Evolutionary conservation across 164 flowering plant species (phyloP).

Genomic region (Annona cherimola): DNA sequence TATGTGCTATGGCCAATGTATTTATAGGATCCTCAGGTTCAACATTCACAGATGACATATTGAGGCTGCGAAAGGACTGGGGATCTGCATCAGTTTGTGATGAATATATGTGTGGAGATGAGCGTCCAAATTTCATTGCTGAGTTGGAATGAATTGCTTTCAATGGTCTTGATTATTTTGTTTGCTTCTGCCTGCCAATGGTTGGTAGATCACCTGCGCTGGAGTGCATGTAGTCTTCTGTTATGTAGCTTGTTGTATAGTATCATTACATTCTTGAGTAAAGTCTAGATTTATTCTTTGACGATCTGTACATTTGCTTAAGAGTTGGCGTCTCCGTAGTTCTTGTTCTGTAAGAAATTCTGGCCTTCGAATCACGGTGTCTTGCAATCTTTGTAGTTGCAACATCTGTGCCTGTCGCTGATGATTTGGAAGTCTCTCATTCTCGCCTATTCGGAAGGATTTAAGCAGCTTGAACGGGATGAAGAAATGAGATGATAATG

Average conservation of each 20-base stretch:
- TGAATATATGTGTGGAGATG: constrained; percentile 79
- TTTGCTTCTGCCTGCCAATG: background rate
- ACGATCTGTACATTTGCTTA: background rate
- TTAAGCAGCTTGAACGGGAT: too few species aligned
- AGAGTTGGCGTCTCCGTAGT: background rate
- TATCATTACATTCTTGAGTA: constrained; percentile 2
- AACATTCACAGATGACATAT: constrained; percentile 91
- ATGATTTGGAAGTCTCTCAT: too few species aligned
- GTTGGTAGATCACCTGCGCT: background rate
- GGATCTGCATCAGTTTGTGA: constrained; percentile 75
- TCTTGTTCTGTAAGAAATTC: background rate
- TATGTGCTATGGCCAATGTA: constrained; percentile 74
- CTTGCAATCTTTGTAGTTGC: too few species aligned
- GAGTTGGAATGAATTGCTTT: constrained; percentile 41
- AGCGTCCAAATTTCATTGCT: constrained; percentile 76
- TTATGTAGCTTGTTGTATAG: constrained; percentile 3
- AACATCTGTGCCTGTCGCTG: too few species aligned
- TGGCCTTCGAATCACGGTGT: too few species aligned
- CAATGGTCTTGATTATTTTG: background rate
- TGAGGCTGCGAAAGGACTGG: constrained; percentile 84
- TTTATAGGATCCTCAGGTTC: constrained; percentile 94
- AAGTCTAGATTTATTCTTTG: background rate
- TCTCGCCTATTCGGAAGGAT: too few species aligned
- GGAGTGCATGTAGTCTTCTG: background rate
- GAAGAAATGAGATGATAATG: too few species aligned